phyloP scores from a whole-genome alignment of 495 filamentous ascomycete genomes.

The Massariosphaeria phaeospora region DNA sequence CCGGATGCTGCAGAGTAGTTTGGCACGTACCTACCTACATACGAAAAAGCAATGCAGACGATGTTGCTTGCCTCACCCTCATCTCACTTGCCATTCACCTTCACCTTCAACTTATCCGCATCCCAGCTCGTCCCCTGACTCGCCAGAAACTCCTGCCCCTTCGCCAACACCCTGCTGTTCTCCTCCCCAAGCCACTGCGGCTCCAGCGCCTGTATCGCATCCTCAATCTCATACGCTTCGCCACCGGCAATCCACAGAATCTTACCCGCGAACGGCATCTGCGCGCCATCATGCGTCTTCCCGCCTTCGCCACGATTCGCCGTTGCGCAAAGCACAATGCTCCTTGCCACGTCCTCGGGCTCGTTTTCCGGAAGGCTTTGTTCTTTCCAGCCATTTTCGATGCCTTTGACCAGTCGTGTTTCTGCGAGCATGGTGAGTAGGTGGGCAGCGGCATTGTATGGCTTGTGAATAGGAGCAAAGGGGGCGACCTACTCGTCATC shows the following conservation, averaged over 20 bases:
- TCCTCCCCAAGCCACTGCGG: conserved; percentile 39
- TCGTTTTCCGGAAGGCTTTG: conserved; percentile 37
- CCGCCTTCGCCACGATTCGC: conserved; percentile 26
- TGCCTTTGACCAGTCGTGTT: conserved; percentile 39
- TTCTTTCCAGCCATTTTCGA: conserved; percentile 40
- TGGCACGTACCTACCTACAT: no score
- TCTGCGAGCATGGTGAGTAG: conserved; percentile 19
- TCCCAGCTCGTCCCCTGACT: conserved; percentile 34
- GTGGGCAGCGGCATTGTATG: no score
- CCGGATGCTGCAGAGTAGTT: no score
- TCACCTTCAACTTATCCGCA: conserved; percentile 18
- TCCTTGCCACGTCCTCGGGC: conserved; percentile 36
- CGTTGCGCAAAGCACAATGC: conserved; percentile 38
- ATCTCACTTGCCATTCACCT: not conserved
- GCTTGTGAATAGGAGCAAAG: not conserved
- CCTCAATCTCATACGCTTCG: conserved; percentile 42
- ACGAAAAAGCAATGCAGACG: not conserved
- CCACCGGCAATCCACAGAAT: conserved; percentile 40
- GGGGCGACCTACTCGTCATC: conserved; percentile 42
- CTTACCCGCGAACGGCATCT: conserved; percentile 38
- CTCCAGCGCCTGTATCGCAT: conserved; percentile 36
- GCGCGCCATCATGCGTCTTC: conserved; percentile 31
- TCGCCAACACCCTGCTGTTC: conserved; percentile 34
- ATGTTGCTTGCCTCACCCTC: not conserved
- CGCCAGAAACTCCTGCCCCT: conserved; percentile 38